Conservation (phyloP, 2,329 filamentous ascomycete species). For the Aspergillus hortae region DNA sequence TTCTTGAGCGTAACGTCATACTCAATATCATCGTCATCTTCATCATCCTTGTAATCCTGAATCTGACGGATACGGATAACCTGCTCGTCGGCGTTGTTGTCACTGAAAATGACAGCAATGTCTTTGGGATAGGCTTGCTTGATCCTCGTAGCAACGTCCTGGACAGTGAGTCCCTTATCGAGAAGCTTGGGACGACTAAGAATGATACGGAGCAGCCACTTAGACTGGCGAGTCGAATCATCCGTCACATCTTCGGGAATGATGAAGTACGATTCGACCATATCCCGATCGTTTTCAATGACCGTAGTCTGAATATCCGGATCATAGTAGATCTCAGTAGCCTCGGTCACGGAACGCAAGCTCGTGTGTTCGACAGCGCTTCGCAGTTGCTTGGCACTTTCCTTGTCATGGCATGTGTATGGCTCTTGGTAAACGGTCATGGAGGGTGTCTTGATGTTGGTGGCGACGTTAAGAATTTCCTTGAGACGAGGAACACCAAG, state of each 20-base stretch:
- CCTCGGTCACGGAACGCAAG: constrained; percentile 81
- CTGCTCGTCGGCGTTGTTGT: constrained; percentile 95
- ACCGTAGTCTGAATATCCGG: constrained; percentile 81
- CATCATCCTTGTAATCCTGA: constrained; percentile 64
- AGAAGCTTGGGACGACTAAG: constrained; percentile 91
- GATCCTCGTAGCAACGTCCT: constrained; percentile 85
- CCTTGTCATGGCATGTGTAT: constrained; percentile 61
- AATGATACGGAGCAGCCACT: constrained; percentile 91
- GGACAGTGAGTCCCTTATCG: constrained; percentile 82
- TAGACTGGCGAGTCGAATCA: constrained; percentile 67
- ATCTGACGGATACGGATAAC: constrained; percentile 90
- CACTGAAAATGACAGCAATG: constrained; percentile 90
- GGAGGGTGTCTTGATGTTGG: constrained; percentile 96
- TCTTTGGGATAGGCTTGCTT: constrained; percentile 84
- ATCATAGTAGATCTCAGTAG: constrained; percentile 97
- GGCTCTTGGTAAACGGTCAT: constrained; percentile 86
- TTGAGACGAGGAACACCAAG: constrained; percentile 98
- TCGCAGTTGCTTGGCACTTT: constrained; percentile 78
- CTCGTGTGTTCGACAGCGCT: constrained; percentile 93
- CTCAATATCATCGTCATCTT: constrained; percentile 70
- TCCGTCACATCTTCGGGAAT: constrained; percentile 78
- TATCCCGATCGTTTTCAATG: constrained; percentile 83
- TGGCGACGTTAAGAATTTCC: constrained; percentile 97
- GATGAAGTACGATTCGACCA: constrained; percentile 96
- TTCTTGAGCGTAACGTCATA: constrained; percentile 92